Evolutionary conservation across 2,329 filamentous ascomycete species (phyloP), one percentile per base, ranked within the genome.

Genomic region (Ophiostoma novo-ulmi): DNA sequence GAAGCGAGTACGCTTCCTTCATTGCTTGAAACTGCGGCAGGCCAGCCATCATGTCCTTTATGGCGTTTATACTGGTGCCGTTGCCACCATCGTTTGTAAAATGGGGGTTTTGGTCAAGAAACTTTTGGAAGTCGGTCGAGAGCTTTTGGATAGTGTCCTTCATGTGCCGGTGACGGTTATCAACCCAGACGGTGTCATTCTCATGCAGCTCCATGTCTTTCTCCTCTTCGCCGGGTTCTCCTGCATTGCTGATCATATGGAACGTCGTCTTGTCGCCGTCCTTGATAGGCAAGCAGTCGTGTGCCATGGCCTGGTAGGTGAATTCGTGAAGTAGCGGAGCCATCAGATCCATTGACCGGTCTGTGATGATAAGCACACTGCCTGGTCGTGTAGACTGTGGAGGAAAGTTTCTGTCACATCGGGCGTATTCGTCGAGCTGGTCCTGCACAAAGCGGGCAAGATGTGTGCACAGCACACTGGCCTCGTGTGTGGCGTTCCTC

Each of bases 271-370:
- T 97, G 74, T 97, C 93, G 35, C 87, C 90, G 70, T 98, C 95
- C 76, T 91, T 89, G 77, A 99, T 93, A 0, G 91, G 91, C 39
- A 99, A 82, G 10, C 99, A 83, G 78, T 99, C 95, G 79, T 97
- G 92, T 3, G 93, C 94, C 94, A 99, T 98, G 68, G 95, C 93
- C 80, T 99, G 95, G 78, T 98, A 99, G 14, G 95, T 97, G 78
- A 99, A 97, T 77, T 99, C 95, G 80, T 99, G 95, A 4, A 98
- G 78, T 13, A 98, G 81, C 0, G 95, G 95, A 0, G 94, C 89
- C 81, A 91, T 88, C 3, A 97, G 80, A 78, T 99, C 95, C 91
- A 99, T 95, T 8, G 93, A 92, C 73, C 95, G 88, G 79, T 98
- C 95, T 1, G 93, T 92, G 73, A 99, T 91, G 76, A 97, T 83